Evolutionary conservation across 2,329 filamentous ascomycete genomes (phyloP).

Genomic region (Fusarium palustre): DNA sequence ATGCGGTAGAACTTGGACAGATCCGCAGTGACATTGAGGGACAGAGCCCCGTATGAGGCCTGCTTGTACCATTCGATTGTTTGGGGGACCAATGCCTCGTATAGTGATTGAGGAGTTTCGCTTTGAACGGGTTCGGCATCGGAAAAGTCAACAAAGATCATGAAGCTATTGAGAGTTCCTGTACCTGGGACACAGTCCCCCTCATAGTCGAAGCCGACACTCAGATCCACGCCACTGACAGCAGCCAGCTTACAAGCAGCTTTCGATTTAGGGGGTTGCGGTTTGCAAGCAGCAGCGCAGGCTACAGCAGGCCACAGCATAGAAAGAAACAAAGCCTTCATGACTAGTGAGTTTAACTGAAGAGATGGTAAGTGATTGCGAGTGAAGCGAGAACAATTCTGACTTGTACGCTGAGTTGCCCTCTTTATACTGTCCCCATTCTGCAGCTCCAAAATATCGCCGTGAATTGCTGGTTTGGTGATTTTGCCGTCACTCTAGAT

Average conservation of each 20-base stretch:
- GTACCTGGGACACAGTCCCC: conserved; percentile 50
- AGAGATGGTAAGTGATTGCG: not conserved
- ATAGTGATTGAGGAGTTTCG: conserved; percentile 44
- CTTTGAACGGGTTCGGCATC: conserved; percentile 41
- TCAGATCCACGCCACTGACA: not conserved
- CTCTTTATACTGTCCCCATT: not conserved
- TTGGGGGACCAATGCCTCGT: conserved; percentile 32
- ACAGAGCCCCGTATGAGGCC: conserved; percentile 44
- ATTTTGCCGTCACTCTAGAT: not conserved
- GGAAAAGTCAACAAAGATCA: conserved; percentile 55
- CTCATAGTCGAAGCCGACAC: conserved; percentile 6
- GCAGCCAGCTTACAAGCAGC: conserved; percentile 9
- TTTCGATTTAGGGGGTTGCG: not conserved
- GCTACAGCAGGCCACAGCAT: not conserved
- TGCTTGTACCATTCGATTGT: conserved; percentile 40
- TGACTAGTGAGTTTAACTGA: not conserved
- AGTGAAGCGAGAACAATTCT: not conserved
- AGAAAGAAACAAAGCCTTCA: not conserved
- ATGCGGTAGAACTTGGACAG: conserved; percentile 45
- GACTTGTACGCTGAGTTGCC: not conserved
- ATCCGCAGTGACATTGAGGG: conserved; percentile 42
- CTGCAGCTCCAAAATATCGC: not conserved
- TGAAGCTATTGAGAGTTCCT: conserved; percentile 48
- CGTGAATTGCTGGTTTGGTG: not conserved
- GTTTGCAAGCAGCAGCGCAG: conserved; percentile 3